Evolutionary conservation across 352 stramenopile species (phyloP).

Genomic region (Elongisporangium prolatum): DNA sequence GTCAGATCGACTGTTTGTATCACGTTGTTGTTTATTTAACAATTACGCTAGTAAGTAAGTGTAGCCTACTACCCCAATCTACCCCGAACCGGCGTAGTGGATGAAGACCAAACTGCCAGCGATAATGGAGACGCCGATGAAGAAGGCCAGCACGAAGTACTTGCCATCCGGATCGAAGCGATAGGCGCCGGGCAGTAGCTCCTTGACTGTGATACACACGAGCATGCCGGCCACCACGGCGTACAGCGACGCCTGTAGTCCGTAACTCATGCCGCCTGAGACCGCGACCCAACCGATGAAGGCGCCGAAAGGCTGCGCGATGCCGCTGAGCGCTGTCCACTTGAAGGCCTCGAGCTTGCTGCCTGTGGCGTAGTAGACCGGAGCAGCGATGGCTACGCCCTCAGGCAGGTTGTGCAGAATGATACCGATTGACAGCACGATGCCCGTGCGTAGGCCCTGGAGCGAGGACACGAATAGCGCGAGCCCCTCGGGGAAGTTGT

Average conservation of each 20-base stretch:
- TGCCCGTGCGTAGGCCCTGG: constrained; percentile 83
- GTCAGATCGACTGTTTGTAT: neutral
- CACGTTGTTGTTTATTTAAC: neutral
- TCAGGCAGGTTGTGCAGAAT: constrained; percentile 98
- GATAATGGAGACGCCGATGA: constrained; percentile 87
- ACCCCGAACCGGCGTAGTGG: constrained; percentile 57
- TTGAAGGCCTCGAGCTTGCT: constrained; percentile 90
- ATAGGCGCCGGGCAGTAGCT: constrained; percentile 90
- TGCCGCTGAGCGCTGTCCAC: constrained; percentile 85
- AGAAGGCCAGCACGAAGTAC: constrained; percentile 82
- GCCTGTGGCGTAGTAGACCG: constrained; percentile 96
- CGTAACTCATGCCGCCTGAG: constrained; percentile 49
- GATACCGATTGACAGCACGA: constrained; percentile 93
- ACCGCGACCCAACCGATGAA: constrained; percentile 63
- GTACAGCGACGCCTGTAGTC: constrained; percentile 89
- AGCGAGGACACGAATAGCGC: constrained; percentile 94
- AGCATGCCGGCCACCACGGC: constrained; percentile 91
- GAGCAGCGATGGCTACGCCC: constrained; percentile 93
- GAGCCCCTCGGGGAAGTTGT: constrained; percentile 97
- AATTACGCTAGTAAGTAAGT: neutral
- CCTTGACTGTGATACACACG: constrained; percentile 89
- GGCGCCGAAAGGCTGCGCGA: constrained; percentile 90
- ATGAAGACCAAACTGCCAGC: constrained; percentile 88
- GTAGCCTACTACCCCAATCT: constrained; percentile 4
- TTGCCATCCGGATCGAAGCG: constrained; percentile 86